A percentile compares a stretch with the other conserved stretches of the same genome.
Conservation (phyloP, 2,329 filamentous ascomycete species). For the Penicillium expansum region DNA sequence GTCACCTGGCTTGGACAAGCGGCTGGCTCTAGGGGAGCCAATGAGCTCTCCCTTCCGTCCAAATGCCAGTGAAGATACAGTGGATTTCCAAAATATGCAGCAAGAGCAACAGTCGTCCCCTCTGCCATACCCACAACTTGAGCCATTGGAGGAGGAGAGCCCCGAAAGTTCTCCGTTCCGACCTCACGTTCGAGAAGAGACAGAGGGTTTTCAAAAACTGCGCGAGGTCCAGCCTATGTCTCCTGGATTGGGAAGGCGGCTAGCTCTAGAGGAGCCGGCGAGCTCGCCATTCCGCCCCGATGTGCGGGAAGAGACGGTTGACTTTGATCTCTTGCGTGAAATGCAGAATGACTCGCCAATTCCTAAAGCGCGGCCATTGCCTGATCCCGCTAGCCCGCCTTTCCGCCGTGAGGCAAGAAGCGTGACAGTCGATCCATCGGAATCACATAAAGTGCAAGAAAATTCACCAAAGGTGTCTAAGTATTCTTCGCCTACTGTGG, state of each 20-base stretch:
- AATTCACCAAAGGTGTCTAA: neutral
- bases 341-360: slow-evolving; percentile 10
- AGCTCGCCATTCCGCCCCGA: slow-evolving; percentile 41
- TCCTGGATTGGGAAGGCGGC: slow-evolving; percentile 15
- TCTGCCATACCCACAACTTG: slow-evolving; percentile 11
- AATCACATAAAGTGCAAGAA: neutral
- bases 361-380: slow-evolving; percentile 14
- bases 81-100: slow-evolving; percentile 26
- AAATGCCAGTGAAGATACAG: slow-evolving; percentile 31
- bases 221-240: slow-evolving; percentile 18
- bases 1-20: slow-evolving; percentile 18
- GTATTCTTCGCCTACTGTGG: neutral
- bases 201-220: slow-evolving; percentile 29
- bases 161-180: slow-evolving; percentile 41
- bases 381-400: slow-evolving; percentile 33
- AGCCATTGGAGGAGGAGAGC: slow-evolving; percentile 9
- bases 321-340: slow-evolving; percentile 24
- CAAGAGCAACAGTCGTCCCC: slow-evolving; percentile 13
- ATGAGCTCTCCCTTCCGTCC: slow-evolving; percentile 41
- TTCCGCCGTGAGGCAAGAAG: slow-evolving; percentile 33
- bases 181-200: slow-evolving; percentile 30
- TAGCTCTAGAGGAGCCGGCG: slow-evolving; percentile 20
- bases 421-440: slow-evolving; percentile 27
- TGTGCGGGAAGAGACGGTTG: slow-evolving; percentile 32
- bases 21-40: slow-evolving; percentile 19